Base-by-base conservation (phyloP, 2,329 filamentous ascomycete genomes). In the Metarhizium robertsii region DNA sequence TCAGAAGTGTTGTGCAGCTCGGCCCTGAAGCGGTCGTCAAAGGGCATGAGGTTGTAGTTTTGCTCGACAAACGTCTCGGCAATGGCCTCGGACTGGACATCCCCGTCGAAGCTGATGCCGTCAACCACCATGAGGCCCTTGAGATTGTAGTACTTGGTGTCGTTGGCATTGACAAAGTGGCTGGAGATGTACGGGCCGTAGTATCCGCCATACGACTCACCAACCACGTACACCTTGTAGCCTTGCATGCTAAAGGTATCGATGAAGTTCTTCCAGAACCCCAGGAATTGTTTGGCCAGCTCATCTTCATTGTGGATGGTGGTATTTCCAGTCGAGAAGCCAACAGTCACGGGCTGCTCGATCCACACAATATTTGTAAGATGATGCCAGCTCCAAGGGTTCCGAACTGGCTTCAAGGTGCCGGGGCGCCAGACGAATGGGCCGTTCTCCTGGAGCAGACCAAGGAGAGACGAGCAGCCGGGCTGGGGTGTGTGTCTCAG, bases 201-300 rank as follows among this genome's bases (percentile, higher is more conserved):
- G 62, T 74, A 71, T 16, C 87, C 87, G 0, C 81, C 86, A 61
- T 88, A 90, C 0, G 79, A 85, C 67, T 79, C 87, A 6, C 87
- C 89, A 0, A 86, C 79, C 56, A 94, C 80, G 67, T 87, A 92
- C 10, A 90, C 78, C 60, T 87, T 87, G 62, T 79, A 82, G 13
- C 79, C 78, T 20, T 87, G 77, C 63, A 90, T 74, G n/a, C 71
- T 74, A 61, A 91, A 91, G 0, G 83, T 84, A 38, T 88, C 75
- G 56, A 90, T 72, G 62, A 90, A 91, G 71, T 90, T 90, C 72
- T 86, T 85, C 78, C 84, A 91, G 71, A 90, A 94, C 52, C 86
- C 86, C 16, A 87, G 74, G 66, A 92, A 90, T 61, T 92, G 80
- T n/a, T 73, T 69, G 0, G 86, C 86, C 1, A 87, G 76, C 60